Evolutionary conservation across 2,329 filamentous ascomycete genomes (phyloP).

Genomic region (Exophiala sideris): DNA sequence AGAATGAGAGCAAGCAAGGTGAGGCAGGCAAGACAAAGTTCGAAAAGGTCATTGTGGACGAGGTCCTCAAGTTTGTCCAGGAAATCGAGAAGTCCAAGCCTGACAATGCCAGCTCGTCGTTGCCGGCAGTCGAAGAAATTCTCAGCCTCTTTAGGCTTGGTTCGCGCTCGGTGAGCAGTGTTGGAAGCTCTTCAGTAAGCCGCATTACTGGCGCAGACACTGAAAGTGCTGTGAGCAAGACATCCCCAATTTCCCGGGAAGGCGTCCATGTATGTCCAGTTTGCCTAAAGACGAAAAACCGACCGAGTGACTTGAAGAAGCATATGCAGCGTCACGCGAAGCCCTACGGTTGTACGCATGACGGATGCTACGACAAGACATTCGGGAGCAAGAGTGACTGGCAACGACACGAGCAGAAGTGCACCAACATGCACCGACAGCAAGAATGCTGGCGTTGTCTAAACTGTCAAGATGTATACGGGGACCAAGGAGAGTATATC

Average conservation of each 20-base stretch:
- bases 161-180: slow-evolving; percentile 9
- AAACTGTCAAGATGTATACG: slow-evolving; percentile 19
- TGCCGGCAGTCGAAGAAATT: slow-evolving; percentile 12
- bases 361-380: slow-evolving; percentile 58
- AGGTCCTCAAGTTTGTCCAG: slow-evolving; percentile 16
- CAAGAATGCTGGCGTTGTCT: slow-evolving; percentile 69
- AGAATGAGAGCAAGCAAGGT: background rate
- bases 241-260: slow-evolving; percentile 2
- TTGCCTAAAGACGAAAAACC: slow-evolving; percentile 20
- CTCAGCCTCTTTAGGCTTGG: slow-evolving; percentile 9
- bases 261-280: slow-evolving; percentile 7
- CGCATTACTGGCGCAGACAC: slow-evolving; percentile 1
- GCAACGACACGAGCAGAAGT: slow-evolving; percentile 80
- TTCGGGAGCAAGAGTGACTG: slow-evolving; percentile 95
- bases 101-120: background rate
- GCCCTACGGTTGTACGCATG: slow-evolving; percentile 78
- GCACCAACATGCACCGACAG: slow-evolving; percentile 61
- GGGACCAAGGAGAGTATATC: slow-evolving; percentile 47
- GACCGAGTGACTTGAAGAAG: slow-evolving; percentile 57
- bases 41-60: slow-evolving; percentile 10
- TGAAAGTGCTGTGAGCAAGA: background rate
- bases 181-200: slow-evolving; percentile 7
- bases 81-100: slow-evolving; percentile 2
- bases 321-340: slow-evolving; percentile 76
- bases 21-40: background rate